Base-by-base conservation (phyloP, 441 rosid species). In the Gossypium laxum region DNA sequence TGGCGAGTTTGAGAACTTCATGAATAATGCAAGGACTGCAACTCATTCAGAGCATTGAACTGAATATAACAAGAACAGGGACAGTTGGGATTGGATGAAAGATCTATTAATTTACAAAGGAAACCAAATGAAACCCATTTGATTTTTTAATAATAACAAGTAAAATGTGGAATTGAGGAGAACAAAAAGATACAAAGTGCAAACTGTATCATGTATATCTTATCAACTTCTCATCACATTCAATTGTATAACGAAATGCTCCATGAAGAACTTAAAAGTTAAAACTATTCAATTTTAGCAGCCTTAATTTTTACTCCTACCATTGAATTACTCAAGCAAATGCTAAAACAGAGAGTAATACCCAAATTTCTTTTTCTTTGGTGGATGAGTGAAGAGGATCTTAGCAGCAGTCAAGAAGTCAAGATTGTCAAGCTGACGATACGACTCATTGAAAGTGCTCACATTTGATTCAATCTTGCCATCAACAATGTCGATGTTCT, bases 351-450 rank as follows among this genome's bases (percentile, higher is more conserved):
- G 26, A 54, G 50, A 66, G 51, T 28, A 72, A 56, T 87, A 93
- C 96, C 96, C 96, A 66, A 89, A 87, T 65, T 88, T 82, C 74
- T 79, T 83, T 70, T 81, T 81, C 75, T 81, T 87, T 2, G 90
- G 82, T 21, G 85, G 83, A 12, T 71, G 78, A 62, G 84, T 77
- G 85, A 89, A 88, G 72, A 89, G 79, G 50, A 93, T 88, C 80
- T 86, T 82, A 34, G 91, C 79, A 30, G 97, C 91, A 4, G 88
- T 84, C 71, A 56, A 74, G 85, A 91, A 89, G 71, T 91, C 91
- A 43, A 88, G 86, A 22, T 87, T 90, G 14, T 84, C 90, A 15
- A 92, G 84, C 75, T 85, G 85, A 73, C 77, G 78, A 55, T 84
- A 86, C 0, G 85, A 77, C 72, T 87, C 89, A 0, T 79, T 45